A percentile compares a stretch with the other conserved stretches of the same genome.
These are phyloP conservation scores for Westerdykella sp. DNA, from an alignment of 2,329 filamentous ascomycete species.

Conservation along the genomic window DNA sequence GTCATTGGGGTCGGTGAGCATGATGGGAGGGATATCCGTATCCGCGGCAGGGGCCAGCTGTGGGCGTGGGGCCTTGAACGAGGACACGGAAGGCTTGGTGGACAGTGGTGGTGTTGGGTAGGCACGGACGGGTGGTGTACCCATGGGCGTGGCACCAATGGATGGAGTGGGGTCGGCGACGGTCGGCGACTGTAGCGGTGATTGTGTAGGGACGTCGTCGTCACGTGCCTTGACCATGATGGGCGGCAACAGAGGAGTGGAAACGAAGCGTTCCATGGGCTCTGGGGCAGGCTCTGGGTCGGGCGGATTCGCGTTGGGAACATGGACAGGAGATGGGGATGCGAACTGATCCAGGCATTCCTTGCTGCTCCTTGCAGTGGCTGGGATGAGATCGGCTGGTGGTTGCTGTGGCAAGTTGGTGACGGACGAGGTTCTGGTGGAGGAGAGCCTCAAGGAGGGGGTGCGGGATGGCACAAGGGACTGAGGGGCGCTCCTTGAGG, in stretches of 20 bases:
- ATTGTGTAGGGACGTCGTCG: slow-evolving; percentile 56
- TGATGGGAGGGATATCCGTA: slow-evolving; percentile 52
- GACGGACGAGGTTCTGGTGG: slow-evolving; percentile 73
- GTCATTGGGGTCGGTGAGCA: slow-evolving; percentile 65
- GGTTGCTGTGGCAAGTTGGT: slow-evolving; percentile 53
- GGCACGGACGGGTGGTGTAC: slow-evolving; percentile 44
- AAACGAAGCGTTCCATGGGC: slow-evolving; percentile 53
- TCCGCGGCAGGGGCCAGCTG: slow-evolving; percentile 47
- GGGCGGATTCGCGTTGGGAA: slow-evolving; percentile 39
- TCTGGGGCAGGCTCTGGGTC: slow-evolving; percentile 44
- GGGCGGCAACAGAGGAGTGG: slow-evolving; percentile 80
- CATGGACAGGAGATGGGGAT: slow-evolving; percentile 28
- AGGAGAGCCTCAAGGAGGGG: slow-evolving; percentile 32
- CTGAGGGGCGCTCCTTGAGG: slow-evolving; percentile 38
- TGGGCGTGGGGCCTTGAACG: slow-evolving; percentile 52
- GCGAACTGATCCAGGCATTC: slow-evolving; percentile 31
- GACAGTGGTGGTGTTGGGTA: slow-evolving; percentile 67
- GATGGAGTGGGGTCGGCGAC: slow-evolving; percentile 56
- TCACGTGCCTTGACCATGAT: slow-evolving; percentile 58
- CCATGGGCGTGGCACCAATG: slow-evolving; percentile 42
- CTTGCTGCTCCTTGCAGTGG: slow-evolving; percentile 20
- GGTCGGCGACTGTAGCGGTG: slow-evolving; percentile 79
- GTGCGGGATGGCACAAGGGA: slow-evolving; percentile 47
- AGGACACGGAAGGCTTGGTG: slow-evolving; percentile 69
- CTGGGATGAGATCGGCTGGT: slow-evolving; percentile 22